Conservation (phyloP, 345 rosid species). For the Populus ilicifolia region DNA sequence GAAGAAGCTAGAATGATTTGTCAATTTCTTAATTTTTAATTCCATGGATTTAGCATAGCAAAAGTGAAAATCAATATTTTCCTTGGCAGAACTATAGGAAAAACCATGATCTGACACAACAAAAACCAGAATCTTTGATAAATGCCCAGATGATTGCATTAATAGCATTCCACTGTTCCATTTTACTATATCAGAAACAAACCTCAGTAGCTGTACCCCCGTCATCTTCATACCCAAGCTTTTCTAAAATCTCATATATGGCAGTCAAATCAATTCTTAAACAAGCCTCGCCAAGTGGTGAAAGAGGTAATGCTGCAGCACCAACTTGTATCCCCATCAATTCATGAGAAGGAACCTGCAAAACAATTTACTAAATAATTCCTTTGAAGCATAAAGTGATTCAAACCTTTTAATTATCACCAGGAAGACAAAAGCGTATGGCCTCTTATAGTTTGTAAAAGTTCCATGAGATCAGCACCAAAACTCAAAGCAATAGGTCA, state of each 20-base stretch:
- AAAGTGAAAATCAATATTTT: neutral
- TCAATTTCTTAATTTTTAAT: neutral
- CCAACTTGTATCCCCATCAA: constrained; percentile 73
- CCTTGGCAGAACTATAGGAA: neutral
- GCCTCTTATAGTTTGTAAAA: neutral
- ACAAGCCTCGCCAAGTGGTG: constrained; percentile 89
- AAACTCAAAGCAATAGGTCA: neutral
- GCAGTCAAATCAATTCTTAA: constrained; percentile 73
- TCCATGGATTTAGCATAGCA: neutral
- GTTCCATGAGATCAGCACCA: neutral
- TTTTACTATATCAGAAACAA: constrained; percentile 9
- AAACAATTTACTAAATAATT: constrained; percentile 10
- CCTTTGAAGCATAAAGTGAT: constrained; percentile 1
- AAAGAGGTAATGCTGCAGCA: constrained; percentile 48
- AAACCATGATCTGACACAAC: neutral
- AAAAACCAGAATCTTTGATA: neutral
- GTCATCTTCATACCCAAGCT: constrained; percentile 79
- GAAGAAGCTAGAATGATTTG: neutral
- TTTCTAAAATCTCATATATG: constrained; percentile 68
- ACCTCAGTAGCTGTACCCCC: constrained; percentile 86
- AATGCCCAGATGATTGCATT: neutral
- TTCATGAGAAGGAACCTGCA: constrained; percentile 64
- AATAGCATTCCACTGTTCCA: neutral
- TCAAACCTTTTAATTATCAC: neutral
- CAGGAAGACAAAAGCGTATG: neutral